Conservation (phyloP, 78 protist genomes). For the Trichosphaerium sp. region DNA sequence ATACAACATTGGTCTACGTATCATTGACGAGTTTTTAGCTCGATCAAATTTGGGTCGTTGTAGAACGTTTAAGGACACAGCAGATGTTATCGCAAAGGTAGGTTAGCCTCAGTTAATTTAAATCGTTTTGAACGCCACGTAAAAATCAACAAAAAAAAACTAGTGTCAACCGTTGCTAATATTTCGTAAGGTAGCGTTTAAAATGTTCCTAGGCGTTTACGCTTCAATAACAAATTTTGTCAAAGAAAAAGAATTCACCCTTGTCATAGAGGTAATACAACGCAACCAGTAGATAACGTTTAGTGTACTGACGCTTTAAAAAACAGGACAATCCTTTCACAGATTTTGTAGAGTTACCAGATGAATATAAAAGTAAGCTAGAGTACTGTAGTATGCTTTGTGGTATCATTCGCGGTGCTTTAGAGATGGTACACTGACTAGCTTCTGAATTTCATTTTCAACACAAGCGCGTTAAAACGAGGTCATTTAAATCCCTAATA, state of each 20-base stretch:
- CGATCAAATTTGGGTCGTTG: slow-evolving; percentile 55
- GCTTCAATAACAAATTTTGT: slow-evolving; percentile 45
- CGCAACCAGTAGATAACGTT: too few relatives aligned
- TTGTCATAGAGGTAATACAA: slow-evolving; percentile 69
- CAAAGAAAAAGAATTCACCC: slow-evolving; percentile 42
- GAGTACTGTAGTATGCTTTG: slow-evolving; percentile 78
- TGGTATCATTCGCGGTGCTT: slow-evolving; percentile 93
- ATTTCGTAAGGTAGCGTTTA: slow-evolving; percentile 67
- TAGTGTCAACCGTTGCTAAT: background rate
- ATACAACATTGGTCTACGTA: slow-evolving; percentile 84
- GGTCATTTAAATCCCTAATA: background rate
- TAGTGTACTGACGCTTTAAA: too few relatives aligned
- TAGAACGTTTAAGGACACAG: slow-evolving; percentile 76
- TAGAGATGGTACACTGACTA: slow-evolving; percentile 84
- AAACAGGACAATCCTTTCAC: slow-evolving; percentile 58
- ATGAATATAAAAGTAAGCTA: slow-evolving; percentile 12
- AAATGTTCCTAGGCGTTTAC: slow-evolving; percentile 87
- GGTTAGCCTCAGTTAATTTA: background rate
- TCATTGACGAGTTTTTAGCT: slow-evolving; percentile 92
- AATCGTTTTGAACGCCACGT: background rate
- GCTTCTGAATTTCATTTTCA: background rate
- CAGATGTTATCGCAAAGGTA: slow-evolving; percentile 82
- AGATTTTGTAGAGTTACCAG: slow-evolving; percentile 91
- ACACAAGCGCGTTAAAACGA: too few relatives aligned
- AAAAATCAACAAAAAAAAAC: background rate